Conservation (phyloP, 1,139 yeast genomes). For the Wickerhamomyces sp. region DNA sequence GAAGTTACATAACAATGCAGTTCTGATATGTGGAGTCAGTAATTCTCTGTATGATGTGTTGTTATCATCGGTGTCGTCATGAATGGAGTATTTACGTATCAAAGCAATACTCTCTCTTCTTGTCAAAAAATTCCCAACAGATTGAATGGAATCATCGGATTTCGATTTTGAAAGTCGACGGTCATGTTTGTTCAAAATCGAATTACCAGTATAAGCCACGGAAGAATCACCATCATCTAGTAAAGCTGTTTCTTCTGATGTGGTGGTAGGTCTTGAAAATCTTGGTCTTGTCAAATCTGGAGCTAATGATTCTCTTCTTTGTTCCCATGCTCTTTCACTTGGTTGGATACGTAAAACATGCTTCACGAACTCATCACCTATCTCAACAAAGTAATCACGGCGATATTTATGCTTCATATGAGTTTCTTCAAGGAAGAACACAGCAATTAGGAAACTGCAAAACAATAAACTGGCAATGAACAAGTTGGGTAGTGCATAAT, state of each 20-base stretch:
- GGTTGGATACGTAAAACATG: slow-evolving; percentile 28
- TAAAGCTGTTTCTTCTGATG: slow-evolving; percentile 6
- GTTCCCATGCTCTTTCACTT: slow-evolving; percentile 32
- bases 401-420: slow-evolving; percentile 37
- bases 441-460: slow-evolving; percentile 23
- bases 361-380: slow-evolving; percentile 42
- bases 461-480: slow-evolving; percentile 41
- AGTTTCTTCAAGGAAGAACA: slow-evolving; percentile 58
- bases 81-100: slow-evolving; percentile 37
- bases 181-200: too few species aligned
- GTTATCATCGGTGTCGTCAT: slow-evolving; percentile 22
- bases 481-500: slow-evolving; percentile 57
- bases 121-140: slow-evolving; percentile 27
- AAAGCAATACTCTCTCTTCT: slow-evolving; percentile 36
- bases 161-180: slow-evolving; percentile 5
- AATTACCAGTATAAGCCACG: background rate
- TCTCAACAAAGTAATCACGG: slow-evolving; percentile 45
- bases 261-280: background rate
- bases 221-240: slow-evolving; percentile 4
- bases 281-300: background rate
- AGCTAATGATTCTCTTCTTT: background rate
- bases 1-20: slow-evolving; percentile 38
- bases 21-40: slow-evolving; percentile 24
- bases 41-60: slow-evolving; percentile 19
- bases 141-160: slow-evolving; percentile 20